Conservation (phyloP, 2,329 filamentous ascomycete genomes). For the Chaetothyriales sp. region DNA sequence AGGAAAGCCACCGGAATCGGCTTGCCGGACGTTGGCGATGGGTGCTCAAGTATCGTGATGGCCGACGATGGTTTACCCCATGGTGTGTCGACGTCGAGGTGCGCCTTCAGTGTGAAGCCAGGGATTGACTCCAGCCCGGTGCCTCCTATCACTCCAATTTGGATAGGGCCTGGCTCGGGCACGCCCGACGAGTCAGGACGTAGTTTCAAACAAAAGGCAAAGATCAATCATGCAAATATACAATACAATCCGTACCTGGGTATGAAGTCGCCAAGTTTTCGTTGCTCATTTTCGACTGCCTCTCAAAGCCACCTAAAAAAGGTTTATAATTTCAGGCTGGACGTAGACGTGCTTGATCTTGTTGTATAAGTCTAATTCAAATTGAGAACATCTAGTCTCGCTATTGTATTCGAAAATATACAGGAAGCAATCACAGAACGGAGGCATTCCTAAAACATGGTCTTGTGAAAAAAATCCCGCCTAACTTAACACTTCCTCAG, state of each 20-base stretch:
- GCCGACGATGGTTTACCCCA: constrained; percentile 70
- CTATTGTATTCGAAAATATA: neutral
- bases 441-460: neutral
- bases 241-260: neutral
- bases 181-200: neutral
- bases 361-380: neutral
- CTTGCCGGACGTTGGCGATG: constrained; percentile 51
- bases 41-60: constrained; percentile 80
- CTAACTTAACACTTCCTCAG: too few relatives aligned
- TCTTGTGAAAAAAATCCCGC: too few relatives aligned
- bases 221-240: neutral
- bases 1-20: constrained; percentile 69
- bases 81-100: constrained; percentile 63
- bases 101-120: constrained; percentile 72
- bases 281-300: neutral
- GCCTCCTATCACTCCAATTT: constrained; percentile 83
- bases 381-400: neutral
- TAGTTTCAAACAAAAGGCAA: neutral
- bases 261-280: neutral
- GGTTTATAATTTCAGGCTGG: neutral
- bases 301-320: neutral
- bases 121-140: constrained; percentile 82
- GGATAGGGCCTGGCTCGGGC: constrained; percentile 45
- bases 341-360: neutral
- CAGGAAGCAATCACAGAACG: neutral